Evolutionary conservation across 306 rosid genomes (phyloP).

Genomic region (Cyclanthera cordifolia): DNA sequence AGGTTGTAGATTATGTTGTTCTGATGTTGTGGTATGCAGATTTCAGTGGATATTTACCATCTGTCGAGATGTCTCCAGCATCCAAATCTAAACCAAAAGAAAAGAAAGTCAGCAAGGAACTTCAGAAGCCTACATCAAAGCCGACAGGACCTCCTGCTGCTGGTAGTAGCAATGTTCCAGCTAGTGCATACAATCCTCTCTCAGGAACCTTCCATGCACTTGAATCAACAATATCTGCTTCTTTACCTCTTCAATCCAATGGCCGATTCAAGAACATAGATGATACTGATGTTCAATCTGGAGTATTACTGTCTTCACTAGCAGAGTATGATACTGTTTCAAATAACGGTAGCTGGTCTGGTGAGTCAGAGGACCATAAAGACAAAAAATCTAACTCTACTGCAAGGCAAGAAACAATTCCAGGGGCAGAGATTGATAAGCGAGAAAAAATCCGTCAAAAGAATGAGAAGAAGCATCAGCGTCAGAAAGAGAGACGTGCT

Average conservation of each 20-base stretch:
- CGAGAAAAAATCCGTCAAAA: constrained; percentile 90
- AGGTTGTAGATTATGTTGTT: not conserved
- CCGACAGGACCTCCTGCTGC: too few species aligned
- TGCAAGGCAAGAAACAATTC: constrained; percentile 48
- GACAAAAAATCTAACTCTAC: constrained; percentile 50
- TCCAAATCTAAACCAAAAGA: constrained; percentile 81
- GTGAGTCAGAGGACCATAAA: constrained; percentile 94
- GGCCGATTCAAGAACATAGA: constrained; percentile 75
- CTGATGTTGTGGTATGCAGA: not conserved
- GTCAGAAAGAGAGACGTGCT: constrained; percentile 93
- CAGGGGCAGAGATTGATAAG: constrained; percentile 89
- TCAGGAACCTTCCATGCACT: constrained; percentile 79
- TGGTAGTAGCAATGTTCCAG: constrained; percentile 21
- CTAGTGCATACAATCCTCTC: constrained; percentile 86
- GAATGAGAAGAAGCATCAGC: constrained; percentile 93
- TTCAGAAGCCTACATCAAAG: too few species aligned
- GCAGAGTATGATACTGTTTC: constrained; percentile 89
- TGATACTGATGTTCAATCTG: constrained; percentile 26
- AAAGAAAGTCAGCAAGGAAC: constrained; percentile 27
- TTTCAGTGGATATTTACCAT: constrained; percentile 12
- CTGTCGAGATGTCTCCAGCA: constrained; percentile 69
- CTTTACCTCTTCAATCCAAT: constrained; percentile 23
- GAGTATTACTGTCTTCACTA: constrained; percentile 21
- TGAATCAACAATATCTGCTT: constrained; percentile 43
- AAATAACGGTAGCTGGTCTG: constrained; percentile 93